Evolutionary conservation across 2,329 filamentous ascomycete genomes (phyloP).

Genomic region (Purpureocillium takamizusanense): DNA sequence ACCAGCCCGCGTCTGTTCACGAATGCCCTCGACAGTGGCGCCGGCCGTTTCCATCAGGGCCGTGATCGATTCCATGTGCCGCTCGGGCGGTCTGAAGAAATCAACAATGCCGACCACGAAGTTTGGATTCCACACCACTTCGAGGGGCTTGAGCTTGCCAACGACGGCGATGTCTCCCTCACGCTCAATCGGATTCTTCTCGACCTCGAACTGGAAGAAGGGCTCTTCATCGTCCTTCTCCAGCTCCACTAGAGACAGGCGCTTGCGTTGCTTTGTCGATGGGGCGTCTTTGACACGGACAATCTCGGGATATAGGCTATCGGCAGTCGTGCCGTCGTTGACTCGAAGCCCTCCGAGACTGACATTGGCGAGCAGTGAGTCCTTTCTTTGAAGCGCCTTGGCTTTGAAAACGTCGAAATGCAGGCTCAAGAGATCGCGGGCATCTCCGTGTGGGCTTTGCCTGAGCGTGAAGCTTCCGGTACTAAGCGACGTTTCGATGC

Average conservation of each 20-base stretch:
- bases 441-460: slow-evolving; percentile 51
- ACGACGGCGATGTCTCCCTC: slow-evolving; percentile 86
- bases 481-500: slow-evolving; percentile 85
- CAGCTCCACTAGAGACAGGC: slow-evolving; percentile 45
- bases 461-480: slow-evolving; percentile 94
- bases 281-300: slow-evolving; percentile 89
- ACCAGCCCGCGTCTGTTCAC: slow-evolving; percentile 91
- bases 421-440: slow-evolving; percentile 74
- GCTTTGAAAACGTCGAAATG: slow-evolving; percentile 94
- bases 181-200: slow-evolving; percentile 89
- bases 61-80: slow-evolving; percentile 96
- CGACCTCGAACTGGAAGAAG: slow-evolving; percentile 87
- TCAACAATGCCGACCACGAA: slow-evolving; percentile 85
- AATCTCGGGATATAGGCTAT: slow-evolving; percentile 89
- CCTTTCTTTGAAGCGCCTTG: slow-evolving; percentile 79
- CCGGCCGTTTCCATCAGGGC: slow-evolving; percentile 93
- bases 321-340: slow-evolving; percentile 89
- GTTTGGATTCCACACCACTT: slow-evolving; percentile 94
- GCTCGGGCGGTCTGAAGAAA: slow-evolving; percentile 93
- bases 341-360: slow-evolving; percentile 88
- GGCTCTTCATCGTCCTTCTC: slow-evolving; percentile 52
- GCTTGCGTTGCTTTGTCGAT: slow-evolving; percentile 32
- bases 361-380: slow-evolving; percentile 81
- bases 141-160: slow-evolving; percentile 87
- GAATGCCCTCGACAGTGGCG: slow-evolving; percentile 86